phyloP scores from a whole-genome alignment of 495 filamentous ascomycete genomes.

The Penicillium desertorum region DNA sequence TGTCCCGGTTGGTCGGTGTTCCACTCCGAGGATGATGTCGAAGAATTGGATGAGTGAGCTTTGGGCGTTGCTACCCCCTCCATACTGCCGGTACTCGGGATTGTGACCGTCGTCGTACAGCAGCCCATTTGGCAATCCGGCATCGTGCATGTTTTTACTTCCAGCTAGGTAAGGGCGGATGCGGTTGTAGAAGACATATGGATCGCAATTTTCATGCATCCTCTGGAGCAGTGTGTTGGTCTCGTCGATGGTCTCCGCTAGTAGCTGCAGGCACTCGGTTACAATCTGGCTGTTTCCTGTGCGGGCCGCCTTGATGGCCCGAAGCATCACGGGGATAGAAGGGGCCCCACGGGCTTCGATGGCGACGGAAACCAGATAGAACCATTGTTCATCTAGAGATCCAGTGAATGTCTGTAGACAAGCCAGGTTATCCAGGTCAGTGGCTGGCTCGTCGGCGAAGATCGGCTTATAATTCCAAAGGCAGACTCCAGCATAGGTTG shows the following conservation, averaged over 20 bases:
- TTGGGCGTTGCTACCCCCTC: constrained; percentile 93
- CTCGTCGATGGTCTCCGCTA: constrained; percentile 87
- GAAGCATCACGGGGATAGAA: constrained; percentile 83
- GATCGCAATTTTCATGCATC: constrained; percentile 92
- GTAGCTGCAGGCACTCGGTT: constrained; percentile 66
- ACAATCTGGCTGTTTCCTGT: constrained; percentile 67
- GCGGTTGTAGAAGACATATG: constrained; percentile 87
- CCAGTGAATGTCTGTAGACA: constrained; percentile 92
- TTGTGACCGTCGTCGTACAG: constrained; percentile 77
- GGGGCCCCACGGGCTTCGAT: constrained; percentile 92
- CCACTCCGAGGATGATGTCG: constrained; percentile 85
- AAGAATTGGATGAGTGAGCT: constrained; percentile 94
- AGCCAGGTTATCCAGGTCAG: constrained; percentile 79
- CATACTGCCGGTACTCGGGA: constrained; percentile 70
- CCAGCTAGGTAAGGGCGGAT: constrained; percentile 94
- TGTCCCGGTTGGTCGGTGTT: constrained; percentile 87
- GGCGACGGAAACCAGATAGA: constrained; percentile 91
- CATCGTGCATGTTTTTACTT: constrained; percentile 94
- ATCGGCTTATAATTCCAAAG: constrained; percentile 97
- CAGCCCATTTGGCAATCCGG: constrained; percentile 82
- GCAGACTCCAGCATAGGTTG: constrained; percentile 87
- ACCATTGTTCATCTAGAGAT: constrained; percentile 96
- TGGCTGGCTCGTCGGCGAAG: constrained; percentile 74
- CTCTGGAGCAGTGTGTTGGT: constrained; percentile 69
- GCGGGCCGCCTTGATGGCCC: constrained; percentile 81